These are phyloP conservation scores for Hygrophoropsis aurantiaca DNA, from an alignment of 768 basidiomycete species.

Conservation along the genomic window DNA sequence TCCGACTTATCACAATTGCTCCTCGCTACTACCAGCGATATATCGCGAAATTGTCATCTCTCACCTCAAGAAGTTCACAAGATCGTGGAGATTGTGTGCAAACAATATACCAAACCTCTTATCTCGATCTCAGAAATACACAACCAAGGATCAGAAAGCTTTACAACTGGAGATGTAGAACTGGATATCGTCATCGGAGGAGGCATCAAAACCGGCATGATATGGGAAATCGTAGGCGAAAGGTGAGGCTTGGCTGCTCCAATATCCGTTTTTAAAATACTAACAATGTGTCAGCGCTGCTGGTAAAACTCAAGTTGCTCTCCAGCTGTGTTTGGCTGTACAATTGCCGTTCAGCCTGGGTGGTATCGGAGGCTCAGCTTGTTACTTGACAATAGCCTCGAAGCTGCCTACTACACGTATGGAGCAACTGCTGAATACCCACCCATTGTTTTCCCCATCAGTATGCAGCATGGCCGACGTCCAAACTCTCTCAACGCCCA, in stretches of 20 bases:
- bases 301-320: constrained; percentile 90
- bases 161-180: constrained; percentile 71
- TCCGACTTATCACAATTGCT: constrained; percentile 49
- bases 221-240: constrained; percentile 90
- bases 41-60: constrained; percentile 57
- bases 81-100: constrained; percentile 52
- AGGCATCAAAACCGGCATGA: constrained; percentile 72
- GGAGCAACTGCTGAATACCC: constrained; percentile 58
- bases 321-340: constrained; percentile 78
- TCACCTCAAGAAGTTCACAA: constrained; percentile 47
- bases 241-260: constrained; percentile 50
- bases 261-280: background rate
- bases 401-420: constrained; percentile 68
- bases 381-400: constrained; percentile 76
- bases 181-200: constrained; percentile 77
- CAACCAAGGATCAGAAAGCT: constrained; percentile 39
- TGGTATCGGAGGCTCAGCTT: constrained; percentile 65
- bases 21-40: constrained; percentile 45
- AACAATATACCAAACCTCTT: constrained; percentile 38
- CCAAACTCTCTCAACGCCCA: constrained; percentile 59
- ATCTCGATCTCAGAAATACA: constrained; percentile 40
- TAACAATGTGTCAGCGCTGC: constrained; percentile 61
- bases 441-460: constrained; percentile 44
- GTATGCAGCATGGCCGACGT: constrained; percentile 53
- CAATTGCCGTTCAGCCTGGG: constrained; percentile 63